These are phyloP conservation scores for Boechera retrofracta DNA, from an alignment of 345 rosid genomes.

Conservation along the genomic window DNA sequence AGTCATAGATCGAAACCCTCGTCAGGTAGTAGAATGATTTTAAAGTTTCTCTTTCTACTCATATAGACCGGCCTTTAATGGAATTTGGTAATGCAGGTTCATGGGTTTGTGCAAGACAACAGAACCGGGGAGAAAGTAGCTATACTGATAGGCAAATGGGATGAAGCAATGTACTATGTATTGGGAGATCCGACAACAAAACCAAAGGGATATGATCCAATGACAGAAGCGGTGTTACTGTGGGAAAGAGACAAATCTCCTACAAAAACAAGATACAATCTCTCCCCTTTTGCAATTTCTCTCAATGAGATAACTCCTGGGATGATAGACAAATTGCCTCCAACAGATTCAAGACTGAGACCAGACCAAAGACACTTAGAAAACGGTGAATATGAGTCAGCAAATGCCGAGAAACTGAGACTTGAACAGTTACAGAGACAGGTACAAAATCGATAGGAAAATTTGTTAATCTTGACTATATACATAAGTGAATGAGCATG, in stretches of 20 bases:
- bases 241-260: slow-evolving; percentile 86
- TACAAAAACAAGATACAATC: slow-evolving; percentile 93
- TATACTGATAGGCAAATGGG: slow-evolving; percentile 97
- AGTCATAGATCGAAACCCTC: slow-evolving; percentile 95
- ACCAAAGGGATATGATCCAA: slow-evolving; percentile 96
- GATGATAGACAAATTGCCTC: slow-evolving; percentile 78
- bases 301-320: slow-evolving; percentile 88
- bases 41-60: background rate
- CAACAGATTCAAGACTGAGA: slow-evolving; percentile 96
- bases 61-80: background rate
- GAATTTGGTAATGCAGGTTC: slow-evolving; percentile 61
- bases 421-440: slow-evolving; percentile 97
- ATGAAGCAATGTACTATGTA: slow-evolving; percentile 95
- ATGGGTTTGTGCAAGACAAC: slow-evolving; percentile 96
- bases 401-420: slow-evolving; percentile 93
- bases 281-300: slow-evolving; percentile 88
- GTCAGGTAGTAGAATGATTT: slow-evolving; percentile 63
- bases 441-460: slow-evolving; percentile 50
- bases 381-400: slow-evolving; percentile 93
- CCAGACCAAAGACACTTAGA: slow-evolving; percentile 96
- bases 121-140: slow-evolving; percentile 98
- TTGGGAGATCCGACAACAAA: slow-evolving; percentile 86
- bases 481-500: background rate
- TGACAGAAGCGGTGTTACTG: slow-evolving; percentile 90
- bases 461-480: background rate